A percentile compares a stretch with the other conserved stretches of the same genome.
phyloP scores from a whole-genome alignment of 129 eudicot species.

The Flaveria linearis region DNA sequence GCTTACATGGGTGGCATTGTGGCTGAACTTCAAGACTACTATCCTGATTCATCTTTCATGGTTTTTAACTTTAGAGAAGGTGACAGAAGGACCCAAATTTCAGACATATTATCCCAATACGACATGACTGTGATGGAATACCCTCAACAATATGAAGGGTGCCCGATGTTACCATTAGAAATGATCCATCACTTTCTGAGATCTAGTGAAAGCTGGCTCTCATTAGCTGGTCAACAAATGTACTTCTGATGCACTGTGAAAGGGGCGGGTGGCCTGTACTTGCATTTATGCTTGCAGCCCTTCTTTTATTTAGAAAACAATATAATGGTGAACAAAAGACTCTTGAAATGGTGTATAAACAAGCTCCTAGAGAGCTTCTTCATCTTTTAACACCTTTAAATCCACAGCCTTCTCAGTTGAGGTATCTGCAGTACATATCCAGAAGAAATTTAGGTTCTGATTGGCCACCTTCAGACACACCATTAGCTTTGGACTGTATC shows the following conservation, averaged over 20 bases:
- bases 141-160: conserved; percentile 60
- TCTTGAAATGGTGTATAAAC: conserved; percentile 69
- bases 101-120: conserved; percentile 52
- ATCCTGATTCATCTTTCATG: conserved; percentile 65
- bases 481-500: conserved; percentile 70
- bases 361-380: conserved; percentile 77
- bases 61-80: conserved; percentile 64
- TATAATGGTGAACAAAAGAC: conserved; percentile 63
- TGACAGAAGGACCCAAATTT: conserved; percentile 47
- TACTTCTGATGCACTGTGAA: conserved; percentile 70
- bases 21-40: conserved; percentile 55
- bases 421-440: conserved; percentile 93
- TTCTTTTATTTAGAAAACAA: conserved; percentile 56
- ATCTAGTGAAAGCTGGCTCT: conserved; percentile 68
- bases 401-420: conserved; percentile 87
- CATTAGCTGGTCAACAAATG: conserved; percentile 61
- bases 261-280: conserved; percentile 70
- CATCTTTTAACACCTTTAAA: conserved; percentile 77
- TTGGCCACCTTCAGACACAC: conserved; percentile 90
- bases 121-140: conserved; percentile 79
- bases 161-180: conserved; percentile 61
- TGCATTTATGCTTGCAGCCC: conserved; percentile 70
- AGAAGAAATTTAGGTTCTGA: conserved; percentile 79
- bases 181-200: conserved; percentile 61
- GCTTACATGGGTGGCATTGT: conserved; percentile 54